Base-by-base conservation (phyloP, 2,329 filamentous ascomycete species). In the Colletotrichum tamarilloi region DNA sequence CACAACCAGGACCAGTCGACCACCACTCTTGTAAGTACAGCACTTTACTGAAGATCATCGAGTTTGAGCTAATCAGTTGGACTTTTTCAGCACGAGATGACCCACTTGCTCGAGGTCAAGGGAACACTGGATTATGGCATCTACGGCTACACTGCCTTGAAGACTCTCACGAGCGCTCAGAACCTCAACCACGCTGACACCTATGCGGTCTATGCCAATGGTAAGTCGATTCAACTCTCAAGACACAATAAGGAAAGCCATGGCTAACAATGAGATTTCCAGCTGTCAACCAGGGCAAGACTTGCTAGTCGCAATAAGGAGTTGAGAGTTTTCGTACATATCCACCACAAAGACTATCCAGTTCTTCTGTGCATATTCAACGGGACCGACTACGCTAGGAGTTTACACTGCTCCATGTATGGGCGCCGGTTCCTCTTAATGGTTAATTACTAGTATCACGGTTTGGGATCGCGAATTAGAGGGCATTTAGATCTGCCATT, bases 61-160 rank as follows among this genome's bases (percentile, higher is more conserved):
- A 19, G n/a, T 16, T 24, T 4, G 11, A 8, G 42, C 67, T 70
- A n/a, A 70, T 90, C 93, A 81, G 91, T 92, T 19, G 7, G n/a
- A 89, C 92, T 82, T 89, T 88, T 88, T 94, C 14, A 49, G 42
- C 92, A 94, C 77, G 92, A 94, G 85, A 84, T 87, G 77, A 92
- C 91, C 7, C 92, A 93, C 78, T 76, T 87, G 85, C 87, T 22
- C 82, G 86, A 78, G 85, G 82, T 81, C 74, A 89, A 89, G 68
- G 89, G 90, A 14, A 92, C 91, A 3, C 60, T 67, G 2, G 74
- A 75, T 56, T 77, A 69, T 53, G 74, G 73, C 22, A 42, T 73
- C 38, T 76, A 76, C 42, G 75, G 75, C 32, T 76, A 76, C 68
- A 57, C 70, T 32, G 69, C 52, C 14, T 24, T 76, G 26, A 62